Evolutionary conservation across 257 asterid species (phyloP).

Genomic region (Solanum sejunctum): DNA sequence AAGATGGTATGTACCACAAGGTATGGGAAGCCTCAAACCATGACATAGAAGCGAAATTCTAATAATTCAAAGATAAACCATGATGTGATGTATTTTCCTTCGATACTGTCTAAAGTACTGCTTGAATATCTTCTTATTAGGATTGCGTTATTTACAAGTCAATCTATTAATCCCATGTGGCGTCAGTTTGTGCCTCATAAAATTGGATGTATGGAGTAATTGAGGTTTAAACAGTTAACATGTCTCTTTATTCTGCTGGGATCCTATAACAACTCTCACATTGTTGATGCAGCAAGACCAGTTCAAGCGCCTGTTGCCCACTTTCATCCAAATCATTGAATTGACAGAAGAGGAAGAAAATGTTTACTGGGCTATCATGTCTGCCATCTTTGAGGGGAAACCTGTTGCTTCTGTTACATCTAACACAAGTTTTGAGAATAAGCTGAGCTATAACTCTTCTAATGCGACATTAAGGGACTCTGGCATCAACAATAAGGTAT

Average conservation of each 20-base stretch:
- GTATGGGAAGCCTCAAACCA: slow-evolving; percentile 20
- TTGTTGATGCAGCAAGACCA: slow-evolving; percentile 71
- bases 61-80: background rate
- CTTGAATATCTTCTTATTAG: background rate
- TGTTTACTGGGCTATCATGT: slow-evolving; percentile 61
- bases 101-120: background rate
- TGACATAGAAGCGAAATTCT: background rate
- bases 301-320: slow-evolving; percentile 70
- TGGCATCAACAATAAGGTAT: slow-evolving; percentile 83
- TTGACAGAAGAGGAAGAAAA: slow-evolving; percentile 70
- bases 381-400: slow-evolving; percentile 74
- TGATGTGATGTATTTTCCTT: background rate
- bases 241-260: background rate
- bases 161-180: background rate
- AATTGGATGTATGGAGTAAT: background rate
- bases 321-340: slow-evolving; percentile 88
- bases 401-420: slow-evolving; percentile 26
- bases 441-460: slow-evolving; percentile 10
- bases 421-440: slow-evolving; percentile 16
- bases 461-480: slow-evolving; percentile 38
- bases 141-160: background rate
- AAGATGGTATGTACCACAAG: slow-evolving; percentile 93
- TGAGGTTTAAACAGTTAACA: background rate
- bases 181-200: background rate
- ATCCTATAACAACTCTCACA: background rate